Conservation (phyloP, 306 rosid genomes). For the Gastrolobium bilobum region DNA sequence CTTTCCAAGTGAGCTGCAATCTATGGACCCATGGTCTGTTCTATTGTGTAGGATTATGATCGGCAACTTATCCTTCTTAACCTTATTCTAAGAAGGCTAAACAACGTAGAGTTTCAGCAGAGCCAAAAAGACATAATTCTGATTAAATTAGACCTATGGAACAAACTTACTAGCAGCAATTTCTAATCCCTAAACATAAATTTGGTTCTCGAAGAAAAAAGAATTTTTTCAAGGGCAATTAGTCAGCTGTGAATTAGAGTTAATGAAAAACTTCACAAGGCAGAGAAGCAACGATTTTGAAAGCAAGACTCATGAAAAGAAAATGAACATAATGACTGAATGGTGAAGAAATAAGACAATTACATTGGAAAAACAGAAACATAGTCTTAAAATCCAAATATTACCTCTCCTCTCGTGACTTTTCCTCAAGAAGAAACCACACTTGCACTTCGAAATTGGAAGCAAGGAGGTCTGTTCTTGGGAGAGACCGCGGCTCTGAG, state of each 20-base stretch:
- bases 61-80: constrained; percentile 23
- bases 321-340: not conserved
- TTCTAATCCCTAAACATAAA: constrained; percentile 11
- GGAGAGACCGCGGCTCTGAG: constrained; percentile 87
- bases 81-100: not conserved
- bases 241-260: not conserved
- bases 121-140: not conserved
- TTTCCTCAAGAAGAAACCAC: constrained; percentile 72
- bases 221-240: too few species aligned
- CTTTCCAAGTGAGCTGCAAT: not conserved
- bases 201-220: not conserved
- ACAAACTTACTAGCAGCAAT: constrained; percentile 18
- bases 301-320: constrained; percentile 11
- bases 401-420: constrained; percentile 80
- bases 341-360: not conserved
- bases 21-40: not conserved
- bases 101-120: not conserved
- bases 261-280: not conserved
- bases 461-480: constrained; percentile 76
- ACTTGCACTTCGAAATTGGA: constrained; percentile 80
- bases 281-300: constrained; percentile 9
- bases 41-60: not conserved
- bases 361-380: not conserved
- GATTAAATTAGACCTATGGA: not conserved
- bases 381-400: not conserved